These are phyloP conservation scores for Starmerella vitae DNA, from an alignment of 805 yeast species.

Conservation along the genomic window DNA sequence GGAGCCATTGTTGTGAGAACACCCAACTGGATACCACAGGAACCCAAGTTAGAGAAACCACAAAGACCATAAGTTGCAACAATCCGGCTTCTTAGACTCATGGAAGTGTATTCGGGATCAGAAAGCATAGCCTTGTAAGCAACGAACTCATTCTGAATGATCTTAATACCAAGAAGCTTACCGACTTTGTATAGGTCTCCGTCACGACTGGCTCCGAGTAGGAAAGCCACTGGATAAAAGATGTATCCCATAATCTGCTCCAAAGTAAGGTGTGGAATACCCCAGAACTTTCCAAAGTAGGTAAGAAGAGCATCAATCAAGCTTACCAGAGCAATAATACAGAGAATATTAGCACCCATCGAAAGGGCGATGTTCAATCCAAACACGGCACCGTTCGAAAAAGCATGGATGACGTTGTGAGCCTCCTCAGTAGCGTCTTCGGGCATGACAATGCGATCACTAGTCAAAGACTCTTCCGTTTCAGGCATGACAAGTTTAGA, in stretches of 20 bases:
- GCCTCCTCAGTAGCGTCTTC: constrained; percentile 34
- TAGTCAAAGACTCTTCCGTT: constrained; percentile 40
- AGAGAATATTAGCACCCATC: constrained; percentile 43
- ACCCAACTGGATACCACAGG: constrained; percentile 48
- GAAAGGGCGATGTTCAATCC: constrained; percentile 46
- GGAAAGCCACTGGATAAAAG: constrained; percentile 47
- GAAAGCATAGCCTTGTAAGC: constrained; percentile 35
- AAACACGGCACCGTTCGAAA: constrained; percentile 43
- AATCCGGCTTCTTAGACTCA: constrained; percentile 40
- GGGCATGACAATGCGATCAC: constrained; percentile 37
- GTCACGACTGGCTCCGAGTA: constrained; percentile 41
- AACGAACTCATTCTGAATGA: constrained; percentile 50
- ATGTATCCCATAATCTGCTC: constrained; percentile 45
- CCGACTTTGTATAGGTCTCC: constrained; percentile 39
- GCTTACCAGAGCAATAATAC: constrained; percentile 48
- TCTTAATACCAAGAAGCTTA: constrained; percentile 41
- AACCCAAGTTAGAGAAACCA: constrained; percentile 51
- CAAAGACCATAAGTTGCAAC: constrained; percentile 50
- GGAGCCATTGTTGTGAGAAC: constrained; percentile 47
- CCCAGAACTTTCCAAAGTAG: constrained; percentile 54
- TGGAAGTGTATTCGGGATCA: constrained; percentile 31
- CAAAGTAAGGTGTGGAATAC: constrained; percentile 38
- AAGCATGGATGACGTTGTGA: constrained; percentile 43
- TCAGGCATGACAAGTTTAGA: constrained; percentile 50
- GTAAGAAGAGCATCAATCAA: constrained; percentile 42